Conservation (phyloP, 306 rosid genomes). For the Citrullus mucosospermus region DNA sequence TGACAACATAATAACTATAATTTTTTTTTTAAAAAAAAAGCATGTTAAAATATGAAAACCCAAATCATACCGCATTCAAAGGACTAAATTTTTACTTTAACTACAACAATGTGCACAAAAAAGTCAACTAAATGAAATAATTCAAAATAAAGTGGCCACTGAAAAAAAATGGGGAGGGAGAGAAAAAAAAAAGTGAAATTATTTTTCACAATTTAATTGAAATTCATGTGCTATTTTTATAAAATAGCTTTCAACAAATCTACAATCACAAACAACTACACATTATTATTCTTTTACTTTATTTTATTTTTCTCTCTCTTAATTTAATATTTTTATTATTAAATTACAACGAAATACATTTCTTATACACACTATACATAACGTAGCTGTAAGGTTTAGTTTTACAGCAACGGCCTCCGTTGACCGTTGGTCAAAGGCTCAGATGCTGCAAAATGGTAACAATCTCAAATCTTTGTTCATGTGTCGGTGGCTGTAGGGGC, state of each 20-base stretch:
- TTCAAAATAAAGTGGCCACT: not conserved
- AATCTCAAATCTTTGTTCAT: not conserved
- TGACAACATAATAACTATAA: not conserved
- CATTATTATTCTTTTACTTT: not conserved
- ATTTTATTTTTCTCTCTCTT: not conserved
- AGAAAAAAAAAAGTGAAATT: not conserved
- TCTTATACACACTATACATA: not conserved
- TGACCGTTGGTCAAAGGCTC: not conserved
- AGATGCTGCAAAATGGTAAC: not conserved
- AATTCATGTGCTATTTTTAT: not conserved
- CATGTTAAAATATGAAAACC: too few species aligned
- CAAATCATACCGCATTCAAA: too few species aligned
- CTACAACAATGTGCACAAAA: too few species aligned
- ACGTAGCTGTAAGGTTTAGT: not conserved
- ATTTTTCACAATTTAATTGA: not conserved
- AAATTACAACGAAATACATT: not conserved
- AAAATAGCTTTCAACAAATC: not conserved
- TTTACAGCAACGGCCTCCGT: conserved; percentile 9
- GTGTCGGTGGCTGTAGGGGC: not conserved
- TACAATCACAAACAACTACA: not conserved
- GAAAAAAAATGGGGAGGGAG: not conserved
- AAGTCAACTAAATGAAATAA: not conserved
- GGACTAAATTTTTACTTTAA: not conserved
- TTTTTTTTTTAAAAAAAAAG: too few species aligned
- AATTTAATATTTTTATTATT: not conserved